Base-by-base conservation (phyloP, 2,329 filamentous ascomycete species). In the Aspergillus phoenicis region DNA sequence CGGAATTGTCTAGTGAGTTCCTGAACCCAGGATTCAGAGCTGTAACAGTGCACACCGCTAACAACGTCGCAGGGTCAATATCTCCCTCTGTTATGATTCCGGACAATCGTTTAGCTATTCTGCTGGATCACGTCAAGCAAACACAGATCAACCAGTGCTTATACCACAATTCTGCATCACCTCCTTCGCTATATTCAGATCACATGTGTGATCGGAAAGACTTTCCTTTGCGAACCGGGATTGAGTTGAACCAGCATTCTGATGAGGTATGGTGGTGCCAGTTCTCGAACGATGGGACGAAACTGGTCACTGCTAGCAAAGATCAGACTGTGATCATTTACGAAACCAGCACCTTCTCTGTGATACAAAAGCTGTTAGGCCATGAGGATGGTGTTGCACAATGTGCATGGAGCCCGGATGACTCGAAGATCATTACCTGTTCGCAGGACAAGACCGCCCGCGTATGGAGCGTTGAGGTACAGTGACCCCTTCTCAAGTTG, bases 41-140 rank as follows among this genome's bases (percentile, higher is more conserved):
- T 6, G 17, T 20, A 13, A 13, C n/a, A 15, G 8, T n/a, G n/a
- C 15, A 24, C 13, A 45, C 22, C 20, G 52, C 49, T 60, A 57
- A 61, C 48, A 20, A 7, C 17, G 7, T 17, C 62, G 17, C 68
- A 94, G 91, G 85, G 81, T 97, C 87, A 59, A 96, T 99, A 74
- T 97, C 95, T 1, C 94, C 95, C 0, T 95, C 93, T 4, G 91
- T 97, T 48, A 98, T 99, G 93, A 90, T 99, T 58, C 95, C 95
- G 1, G 91, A 97, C 71, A 91, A 95, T 74, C 89, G 95, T 6
- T 82, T 99, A 48, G 91, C 92, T 1, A 84, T 88, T 36, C 81
- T 99, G 15, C 81, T 99, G 56, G 84, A 93, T 60, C 88, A 96
- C 66, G 88, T 97, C 39, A 97, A 97, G 73, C 84, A 89, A 63